A percentile compares a stretch with the other conserved stretches of the same genome.
Conservation (phyloP, 73 alveolate species). For the Paramecium pentaurelia region DNA sequence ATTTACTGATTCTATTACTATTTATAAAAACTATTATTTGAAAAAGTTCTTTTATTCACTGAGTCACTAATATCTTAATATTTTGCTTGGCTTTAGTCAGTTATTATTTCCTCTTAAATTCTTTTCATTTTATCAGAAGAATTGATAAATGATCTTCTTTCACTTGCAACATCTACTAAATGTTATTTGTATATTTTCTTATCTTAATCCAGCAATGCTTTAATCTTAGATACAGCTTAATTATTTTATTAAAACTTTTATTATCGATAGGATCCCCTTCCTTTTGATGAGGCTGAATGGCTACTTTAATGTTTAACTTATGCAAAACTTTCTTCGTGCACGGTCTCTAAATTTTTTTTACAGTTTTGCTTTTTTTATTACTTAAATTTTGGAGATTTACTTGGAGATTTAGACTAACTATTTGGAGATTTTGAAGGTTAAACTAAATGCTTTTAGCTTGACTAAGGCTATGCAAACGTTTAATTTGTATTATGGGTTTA, state of each 20-base stretch:
- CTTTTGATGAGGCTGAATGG: neutral
- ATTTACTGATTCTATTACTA: neutral
- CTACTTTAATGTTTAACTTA: neutral
- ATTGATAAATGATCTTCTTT: neutral
- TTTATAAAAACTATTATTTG: neutral
- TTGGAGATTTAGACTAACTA: neutral
- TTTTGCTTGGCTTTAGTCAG: neutral
- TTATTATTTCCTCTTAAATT: neutral
- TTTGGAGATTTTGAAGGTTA: neutral
- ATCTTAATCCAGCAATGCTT: neutral
- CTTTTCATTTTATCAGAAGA: neutral
- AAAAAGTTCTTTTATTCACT: neutral
- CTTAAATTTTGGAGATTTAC: conserved; percentile 9
- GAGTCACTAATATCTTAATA: neutral
- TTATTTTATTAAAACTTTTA: neutral
- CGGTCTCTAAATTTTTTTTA: neutral
- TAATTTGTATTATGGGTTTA: conserved; percentile 17
- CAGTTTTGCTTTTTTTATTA: neutral
- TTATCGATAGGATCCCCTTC: neutral
- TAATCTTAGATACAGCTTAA: neutral
- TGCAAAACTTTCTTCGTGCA: neutral
- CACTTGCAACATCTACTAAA: neutral
- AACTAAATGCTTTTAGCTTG: neutral
- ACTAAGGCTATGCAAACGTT: conserved; percentile 12
- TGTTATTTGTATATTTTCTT: neutral